Conservation (phyloP, 1,139 yeast species). For the Candida tropicalis region DNA sequence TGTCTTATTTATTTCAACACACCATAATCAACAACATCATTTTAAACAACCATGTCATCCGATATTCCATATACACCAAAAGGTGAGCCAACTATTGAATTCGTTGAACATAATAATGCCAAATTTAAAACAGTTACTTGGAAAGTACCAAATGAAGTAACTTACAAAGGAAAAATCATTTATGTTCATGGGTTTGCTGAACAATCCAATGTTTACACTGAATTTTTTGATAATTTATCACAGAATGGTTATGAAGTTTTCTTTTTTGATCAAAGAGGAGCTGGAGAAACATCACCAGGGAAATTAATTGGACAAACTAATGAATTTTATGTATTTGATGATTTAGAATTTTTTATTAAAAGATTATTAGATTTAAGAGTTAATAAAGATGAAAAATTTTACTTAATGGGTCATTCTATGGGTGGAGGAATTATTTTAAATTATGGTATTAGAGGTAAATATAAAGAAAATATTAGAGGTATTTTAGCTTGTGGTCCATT, state of each 20-base stretch:
- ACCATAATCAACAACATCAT: too few relatives aligned
- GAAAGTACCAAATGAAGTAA: constrained; percentile 37
- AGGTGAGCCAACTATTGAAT: constrained; percentile 32
- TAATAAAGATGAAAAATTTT: constrained; percentile 44
- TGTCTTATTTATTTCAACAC: too few relatives aligned
- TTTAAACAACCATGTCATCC: neutral
- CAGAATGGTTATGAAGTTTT: constrained; percentile 70
- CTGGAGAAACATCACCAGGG: constrained; percentile 73
- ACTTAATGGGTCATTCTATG: constrained; percentile 89
- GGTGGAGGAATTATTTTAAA: constrained; percentile 86
- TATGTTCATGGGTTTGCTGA: constrained; percentile 87
- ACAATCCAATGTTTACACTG: constrained; percentile 53
- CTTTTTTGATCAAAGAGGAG: constrained; percentile 86
- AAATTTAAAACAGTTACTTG: constrained; percentile 44
- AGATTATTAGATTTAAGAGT: constrained; percentile 28
- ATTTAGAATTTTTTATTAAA: constrained; percentile 66
- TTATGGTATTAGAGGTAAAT: constrained; percentile 70
- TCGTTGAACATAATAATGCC: constrained; percentile 37
- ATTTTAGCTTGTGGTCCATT: constrained; percentile 71
- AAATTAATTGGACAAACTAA: constrained; percentile 64
- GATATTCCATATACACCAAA: constrained; percentile 38
- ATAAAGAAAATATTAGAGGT: constrained; percentile 55
- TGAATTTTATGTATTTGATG: constrained; percentile 65
- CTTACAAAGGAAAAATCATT: constrained; percentile 57
- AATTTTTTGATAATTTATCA: constrained; percentile 61